Percentiles rank a stretch among this genome's conserved stretches.
phyloP scores from a whole-genome alignment of 495 filamentous ascomycete genomes.

The Echria macrotheca region DNA sequence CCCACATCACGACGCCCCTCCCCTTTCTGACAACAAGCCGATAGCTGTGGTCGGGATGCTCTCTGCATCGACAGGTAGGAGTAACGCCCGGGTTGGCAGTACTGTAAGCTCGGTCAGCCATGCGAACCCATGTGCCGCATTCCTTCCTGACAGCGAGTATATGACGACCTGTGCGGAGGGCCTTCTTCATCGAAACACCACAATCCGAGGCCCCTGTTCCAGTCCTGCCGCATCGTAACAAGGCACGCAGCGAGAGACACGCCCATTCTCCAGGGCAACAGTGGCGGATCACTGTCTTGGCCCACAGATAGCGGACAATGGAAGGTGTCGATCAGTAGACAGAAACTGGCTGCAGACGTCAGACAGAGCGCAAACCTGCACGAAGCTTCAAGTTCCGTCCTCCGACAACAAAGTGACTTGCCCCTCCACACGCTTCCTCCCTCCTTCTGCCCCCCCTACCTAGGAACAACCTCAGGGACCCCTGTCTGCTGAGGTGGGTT shows the following conservation, averaged over 20 bases:
- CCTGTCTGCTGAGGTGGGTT: too few species aligned
- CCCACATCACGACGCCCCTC: not conserved
- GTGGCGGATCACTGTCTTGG: too few species aligned
- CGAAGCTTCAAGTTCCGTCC: too few species aligned
- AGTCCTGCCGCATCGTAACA: slow-evolving; percentile 2
- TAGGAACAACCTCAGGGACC: too few species aligned
- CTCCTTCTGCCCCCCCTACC: too few species aligned
- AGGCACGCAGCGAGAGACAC: slow-evolving; percentile 1
- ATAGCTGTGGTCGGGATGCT: too few species aligned
- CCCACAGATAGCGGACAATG: not conserved
- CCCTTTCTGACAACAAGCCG: not conserved
- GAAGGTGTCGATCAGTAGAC: not conserved
- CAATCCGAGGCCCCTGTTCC: slow-evolving; percentile 7
- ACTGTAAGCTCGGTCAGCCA: not conserved
- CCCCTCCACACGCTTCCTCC: too few species aligned
- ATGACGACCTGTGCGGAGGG: slow-evolving; percentile 3
- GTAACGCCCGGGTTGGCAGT: too few species aligned
- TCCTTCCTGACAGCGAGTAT: too few species aligned
- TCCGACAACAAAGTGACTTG: too few species aligned
- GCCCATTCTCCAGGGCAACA: slow-evolving; percentile 1
- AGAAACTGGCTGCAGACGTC: too few species aligned
- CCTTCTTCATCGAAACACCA: slow-evolving; percentile 2
- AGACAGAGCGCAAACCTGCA: not conserved
- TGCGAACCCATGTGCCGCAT: not conserved
- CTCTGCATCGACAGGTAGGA: too few species aligned